Conservation (phyloP, 257 asterid species). For the Rehmannia glutinosa region DNA sequence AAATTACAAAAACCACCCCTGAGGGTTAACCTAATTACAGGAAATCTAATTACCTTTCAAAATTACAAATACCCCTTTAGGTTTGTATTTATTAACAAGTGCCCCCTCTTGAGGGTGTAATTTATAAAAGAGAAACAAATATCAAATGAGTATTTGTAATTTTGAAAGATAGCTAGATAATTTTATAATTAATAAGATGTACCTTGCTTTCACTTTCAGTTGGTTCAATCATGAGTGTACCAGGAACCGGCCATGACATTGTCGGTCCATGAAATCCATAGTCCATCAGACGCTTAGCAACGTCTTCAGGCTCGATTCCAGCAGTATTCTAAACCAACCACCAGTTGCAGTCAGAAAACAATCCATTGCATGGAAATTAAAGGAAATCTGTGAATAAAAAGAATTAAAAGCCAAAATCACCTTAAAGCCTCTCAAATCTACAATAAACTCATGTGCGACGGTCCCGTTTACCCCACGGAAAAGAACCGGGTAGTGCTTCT, state of each 20-base stretch:
- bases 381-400: neutral
- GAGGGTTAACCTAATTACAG: too few species aligned
- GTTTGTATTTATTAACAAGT: too few species aligned
- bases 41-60: too few species aligned
- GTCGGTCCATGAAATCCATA: slow-evolving; percentile 98
- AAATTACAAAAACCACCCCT: neutral
- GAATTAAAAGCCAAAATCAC: slow-evolving; percentile 30
- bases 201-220: slow-evolving; percentile 99
- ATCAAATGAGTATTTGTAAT: too few species aligned
- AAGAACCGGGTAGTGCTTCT: slow-evolving; percentile 85
- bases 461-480: slow-evolving; percentile 98
- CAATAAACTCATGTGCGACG: slow-evolving; percentile 86
- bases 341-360: slow-evolving; percentile 8
- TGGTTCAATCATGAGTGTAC: slow-evolving; percentile 98
- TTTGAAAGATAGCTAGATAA: too few species aligned
- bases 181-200: neutral
- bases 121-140: too few species aligned
- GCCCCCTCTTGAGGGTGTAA: too few species aligned
- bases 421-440: slow-evolving; percentile 92
- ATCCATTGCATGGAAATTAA: neutral
- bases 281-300: slow-evolving; percentile 97
- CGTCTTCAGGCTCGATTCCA: slow-evolving; percentile 98
- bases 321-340: slow-evolving; percentile 60
- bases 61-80: too few species aligned
- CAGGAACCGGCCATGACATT: slow-evolving; percentile 99